Evolutionary conservation across 2,329 filamentous ascomycete species (phyloP).

Genomic region (Didymosphaeria variabile): DNA sequence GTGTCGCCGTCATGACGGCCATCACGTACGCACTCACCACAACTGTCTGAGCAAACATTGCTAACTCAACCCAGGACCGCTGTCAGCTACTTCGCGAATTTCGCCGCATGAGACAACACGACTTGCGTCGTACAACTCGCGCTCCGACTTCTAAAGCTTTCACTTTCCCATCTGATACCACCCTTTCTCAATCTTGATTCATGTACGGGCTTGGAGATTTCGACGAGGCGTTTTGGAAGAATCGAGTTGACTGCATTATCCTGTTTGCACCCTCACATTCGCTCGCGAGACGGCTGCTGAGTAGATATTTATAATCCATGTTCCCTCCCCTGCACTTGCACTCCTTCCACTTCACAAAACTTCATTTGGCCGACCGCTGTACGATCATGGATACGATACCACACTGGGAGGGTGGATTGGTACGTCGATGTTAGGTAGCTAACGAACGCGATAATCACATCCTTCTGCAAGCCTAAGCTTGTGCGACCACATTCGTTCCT

Average conservation of each 20-base stretch:
- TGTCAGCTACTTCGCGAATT: slow-evolving; percentile 37
- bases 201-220: slow-evolving; percentile 20
- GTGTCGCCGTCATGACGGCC: slow-evolving; percentile 85
- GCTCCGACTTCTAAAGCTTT: not conserved
- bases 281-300: slow-evolving; percentile 17
- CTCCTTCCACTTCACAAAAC: not conserved
- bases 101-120: slow-evolving; percentile 10
- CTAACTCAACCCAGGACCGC: slow-evolving; percentile 38
- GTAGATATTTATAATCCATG: slow-evolving; percentile 29
- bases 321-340: slow-evolving; percentile 7
- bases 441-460: not conserved
- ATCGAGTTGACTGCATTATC: slow-evolving; percentile 3
- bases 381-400: not conserved
- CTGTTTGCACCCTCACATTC: slow-evolving; percentile 9
- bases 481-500: too few relatives aligned
- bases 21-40: slow-evolving; percentile 78
- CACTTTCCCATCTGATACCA: slow-evolving; percentile 25
- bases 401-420: not conserved
- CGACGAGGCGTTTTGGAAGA: slow-evolving; percentile 7
- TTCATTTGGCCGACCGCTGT: not conserved
- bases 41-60: not conserved
- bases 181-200: slow-evolving; percentile 19
- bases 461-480: not conserved
- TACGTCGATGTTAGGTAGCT: not conserved
- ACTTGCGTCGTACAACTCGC: too few relatives aligned